phyloP scores from a whole-genome alignment of 2,329 filamentous ascomycete species.

The Didymella pinodella region DNA sequence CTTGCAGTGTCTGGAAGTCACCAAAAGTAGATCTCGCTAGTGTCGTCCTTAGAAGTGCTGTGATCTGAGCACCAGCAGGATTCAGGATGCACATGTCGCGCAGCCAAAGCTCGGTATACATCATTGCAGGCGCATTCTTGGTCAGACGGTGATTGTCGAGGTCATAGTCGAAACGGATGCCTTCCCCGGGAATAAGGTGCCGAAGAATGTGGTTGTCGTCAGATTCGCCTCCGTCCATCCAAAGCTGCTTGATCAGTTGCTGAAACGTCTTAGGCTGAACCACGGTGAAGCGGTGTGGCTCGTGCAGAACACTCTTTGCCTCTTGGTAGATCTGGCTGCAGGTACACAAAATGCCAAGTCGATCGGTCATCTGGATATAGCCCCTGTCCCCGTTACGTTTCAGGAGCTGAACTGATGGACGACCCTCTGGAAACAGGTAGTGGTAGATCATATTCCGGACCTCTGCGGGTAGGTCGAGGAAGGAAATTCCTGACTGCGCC shows the following conservation, averaged over 20 bases:
- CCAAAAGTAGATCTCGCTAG: not conserved
- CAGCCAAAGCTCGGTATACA: not conserved
- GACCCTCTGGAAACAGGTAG: not conserved
- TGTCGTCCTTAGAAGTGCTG: not conserved
- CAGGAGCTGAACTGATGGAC: constrained; percentile 1
- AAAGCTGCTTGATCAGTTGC: not conserved
- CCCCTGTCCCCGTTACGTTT: not conserved
- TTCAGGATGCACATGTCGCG: not conserved
- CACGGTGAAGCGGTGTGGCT: not conserved
- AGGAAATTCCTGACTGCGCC: not conserved
- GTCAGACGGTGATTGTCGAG: not conserved
- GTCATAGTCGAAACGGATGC: not conserved
- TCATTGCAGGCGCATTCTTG: not conserved
- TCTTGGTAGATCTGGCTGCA: not conserved
- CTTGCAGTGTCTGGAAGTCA: not conserved
- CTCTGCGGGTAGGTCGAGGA: constrained; percentile 3
- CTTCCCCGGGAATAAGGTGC: not conserved
- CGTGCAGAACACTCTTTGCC: not conserved
- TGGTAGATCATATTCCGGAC: constrained; percentile 4
- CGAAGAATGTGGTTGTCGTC: not conserved
- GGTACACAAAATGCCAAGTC: not conserved
- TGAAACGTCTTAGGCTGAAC: not conserved
- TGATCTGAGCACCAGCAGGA: not conserved
- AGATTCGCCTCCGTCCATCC: not conserved
- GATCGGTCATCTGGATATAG: constrained; percentile 3